Evolutionary conservation across 2,329 filamentous ascomycete genomes (phyloP), one percentile per base, ranked within the genome.

Genomic region (Cryphonectria nitschkei): DNA sequence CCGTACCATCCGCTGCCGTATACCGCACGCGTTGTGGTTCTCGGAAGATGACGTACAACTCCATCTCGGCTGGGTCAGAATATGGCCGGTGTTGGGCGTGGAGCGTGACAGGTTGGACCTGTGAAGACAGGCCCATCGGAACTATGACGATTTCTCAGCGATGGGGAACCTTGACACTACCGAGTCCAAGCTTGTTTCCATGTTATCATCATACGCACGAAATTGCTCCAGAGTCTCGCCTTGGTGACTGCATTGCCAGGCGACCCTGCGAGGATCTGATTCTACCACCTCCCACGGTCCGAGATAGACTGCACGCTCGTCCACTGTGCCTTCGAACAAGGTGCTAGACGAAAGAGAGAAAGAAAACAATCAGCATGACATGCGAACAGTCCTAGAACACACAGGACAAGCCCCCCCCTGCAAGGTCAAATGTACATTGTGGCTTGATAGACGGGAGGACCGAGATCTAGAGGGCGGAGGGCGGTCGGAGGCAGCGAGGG

Each of bases 211-310:
- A 54, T 65, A 79, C 82, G 72, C 80, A 86, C 85, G 78, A 72
- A 82, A 86, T 74, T 87, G 85, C 74, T 87, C 85, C 43, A 87
- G 80, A 37, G 83, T 78, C 77, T 87, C 85, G 76, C 83, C 82
- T 74, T 84, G 81, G 74, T 87, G 87, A 74, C 84, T 86, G 73
- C 85, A 85, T 74, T 85, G 84, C 85, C 85, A 87, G 54, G 84
- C 76, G n/a, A 87, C 79, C 56, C 84, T 83, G 65, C 84, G 84
- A 43, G 82, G 81, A 71, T 84, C 83, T 54, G 81, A 81, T 58
- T 82, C 82, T 54, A 85, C 79, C 50, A 86, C 80, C 75, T 86
- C 84, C 85, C 84, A 87, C 5, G 85, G 85, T n/a, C 85, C 85
- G 9, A 87, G 81, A 72, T 86, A 86, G 62, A 87, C 79, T 16